Evolutionary conservation across 805 yeast genomes (phyloP), one percentile per base, ranked within the genome.

Genomic region (Candida arabinofermentans): DNA sequence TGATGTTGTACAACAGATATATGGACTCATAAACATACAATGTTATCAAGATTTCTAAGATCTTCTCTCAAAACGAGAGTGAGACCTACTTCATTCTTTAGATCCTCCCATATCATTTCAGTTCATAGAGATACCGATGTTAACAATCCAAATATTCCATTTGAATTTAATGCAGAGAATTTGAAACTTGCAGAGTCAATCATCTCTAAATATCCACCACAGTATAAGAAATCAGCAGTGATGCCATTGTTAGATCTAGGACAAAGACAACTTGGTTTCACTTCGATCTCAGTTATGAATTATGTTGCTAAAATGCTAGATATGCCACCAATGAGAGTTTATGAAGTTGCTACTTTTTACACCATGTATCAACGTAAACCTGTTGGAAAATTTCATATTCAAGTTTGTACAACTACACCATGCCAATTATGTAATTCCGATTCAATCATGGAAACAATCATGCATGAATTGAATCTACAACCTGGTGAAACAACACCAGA

Each of bases 271-370:
- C 72, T 72, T 42, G 96, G 96, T 0, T 86, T 82, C 71, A 83
- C 93, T 33, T 85, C 95, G 31, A 83, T 86, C 53, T 73, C 87
- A 26, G 93, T 86, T 49, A 86, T 86, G 96, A 86, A 86, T 70
- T 83, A 87, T 61, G 95, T 86, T 38, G 96, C 95, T 40, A 79
- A 82, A 64, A 56, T 83, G 58, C 72, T 86, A 55, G 91, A 85
- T 56, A 83, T 87, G 81, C 96, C 96, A 24, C 95, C 95, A 45
- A 86, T 86, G 96, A 78, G 96, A 67, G 96, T 86, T 24, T 86
- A 86, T 64, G 95, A 86, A 64, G 96, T 86, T 49, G 96, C 96
- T 24, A 84, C 95, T 32, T 86, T 86, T 69, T 86, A 86, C 68
- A 86, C 96, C 53, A 87, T 86, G 96, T 86, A 81, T 70, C 84